These are phyloP conservation scores for Nicotiana sylvestris DNA, from an alignment of 257 asterid species.

Conservation along the genomic window DNA sequence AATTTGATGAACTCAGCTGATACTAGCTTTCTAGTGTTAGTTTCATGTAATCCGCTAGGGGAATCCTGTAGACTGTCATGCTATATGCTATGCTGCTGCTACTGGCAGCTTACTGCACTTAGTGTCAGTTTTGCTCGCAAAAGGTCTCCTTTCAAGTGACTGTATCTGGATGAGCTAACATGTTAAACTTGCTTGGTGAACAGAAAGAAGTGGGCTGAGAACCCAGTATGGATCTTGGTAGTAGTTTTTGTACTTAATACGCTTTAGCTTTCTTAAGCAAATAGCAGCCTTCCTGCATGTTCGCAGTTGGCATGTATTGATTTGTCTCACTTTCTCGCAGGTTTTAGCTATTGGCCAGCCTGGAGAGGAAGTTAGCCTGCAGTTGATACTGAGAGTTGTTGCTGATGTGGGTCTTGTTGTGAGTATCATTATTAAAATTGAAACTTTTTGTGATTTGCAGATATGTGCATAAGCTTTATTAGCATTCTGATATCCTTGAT, in stretches of 20 bases:
- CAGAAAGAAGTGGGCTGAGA: background rate
- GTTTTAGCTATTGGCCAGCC: slow-evolving; percentile 75
- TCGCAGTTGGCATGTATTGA: background rate
- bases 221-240: background rate
- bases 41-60: background rate
- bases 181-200: background rate
- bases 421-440: slow-evolving; percentile 29
- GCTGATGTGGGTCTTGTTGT: slow-evolving; percentile 99
- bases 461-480: background rate
- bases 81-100: background rate
- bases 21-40: background rate
- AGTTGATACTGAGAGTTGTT: slow-evolving; percentile 86
- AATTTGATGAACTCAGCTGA: background rate
- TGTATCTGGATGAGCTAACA: background rate
- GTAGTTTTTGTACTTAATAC: background rate
- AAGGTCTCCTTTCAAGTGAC: background rate
- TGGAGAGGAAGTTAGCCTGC: slow-evolving; percentile 88
- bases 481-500: background rate
- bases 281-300: background rate
- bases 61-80: background rate
- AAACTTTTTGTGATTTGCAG: background rate
- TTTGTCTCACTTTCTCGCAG: slow-evolving; percentile 36
- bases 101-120: background rate
- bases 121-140: background rate
- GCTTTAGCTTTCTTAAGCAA: background rate